phyloP scores from a whole-genome alignment of 2,329 filamentous ascomycete species.

The Pestalotiopsis sp. region DNA sequence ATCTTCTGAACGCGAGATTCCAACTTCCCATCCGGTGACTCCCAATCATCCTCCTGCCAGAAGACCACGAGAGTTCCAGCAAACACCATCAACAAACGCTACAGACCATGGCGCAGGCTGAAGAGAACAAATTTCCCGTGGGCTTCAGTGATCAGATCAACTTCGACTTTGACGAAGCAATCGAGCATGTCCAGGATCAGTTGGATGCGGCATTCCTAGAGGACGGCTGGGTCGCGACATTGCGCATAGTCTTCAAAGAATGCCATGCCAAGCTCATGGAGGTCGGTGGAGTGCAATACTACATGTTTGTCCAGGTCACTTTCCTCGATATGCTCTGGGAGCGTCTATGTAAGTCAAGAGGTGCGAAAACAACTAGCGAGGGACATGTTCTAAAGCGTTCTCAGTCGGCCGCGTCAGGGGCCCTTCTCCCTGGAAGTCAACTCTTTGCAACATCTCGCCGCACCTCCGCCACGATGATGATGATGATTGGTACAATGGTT shows the following conservation, averaged over 20 bases:
- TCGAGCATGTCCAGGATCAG: too few species aligned
- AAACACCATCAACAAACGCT: too few species aligned
- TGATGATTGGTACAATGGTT: too few species aligned
- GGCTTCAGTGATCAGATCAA: not conserved
- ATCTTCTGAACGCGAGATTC: too few species aligned
- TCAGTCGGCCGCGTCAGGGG: not conserved
- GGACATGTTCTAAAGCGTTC: too few species aligned
- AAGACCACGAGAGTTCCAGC: too few species aligned
- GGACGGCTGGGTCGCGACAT: not conserved
- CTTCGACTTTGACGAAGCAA: too few species aligned
- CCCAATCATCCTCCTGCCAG: too few species aligned
- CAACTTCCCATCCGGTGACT: too few species aligned
- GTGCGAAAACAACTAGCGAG: too few species aligned
- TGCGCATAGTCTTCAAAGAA: rapidly evolving
- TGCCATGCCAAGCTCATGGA: not conserved
- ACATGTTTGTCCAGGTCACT: not conserved
- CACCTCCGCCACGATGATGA: too few species aligned
- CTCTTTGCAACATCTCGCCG: too few species aligned
- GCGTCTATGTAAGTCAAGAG: not conserved
- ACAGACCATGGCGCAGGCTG: not conserved
- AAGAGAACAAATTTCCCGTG: not conserved
- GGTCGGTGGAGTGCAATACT: rapidly evolving
- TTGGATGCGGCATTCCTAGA: not conserved
- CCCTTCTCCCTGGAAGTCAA: not conserved
- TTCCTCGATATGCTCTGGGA: not conserved